Conservation (phyloP, 345 rosid genomes). For the Hibiscus trionum region DNA sequence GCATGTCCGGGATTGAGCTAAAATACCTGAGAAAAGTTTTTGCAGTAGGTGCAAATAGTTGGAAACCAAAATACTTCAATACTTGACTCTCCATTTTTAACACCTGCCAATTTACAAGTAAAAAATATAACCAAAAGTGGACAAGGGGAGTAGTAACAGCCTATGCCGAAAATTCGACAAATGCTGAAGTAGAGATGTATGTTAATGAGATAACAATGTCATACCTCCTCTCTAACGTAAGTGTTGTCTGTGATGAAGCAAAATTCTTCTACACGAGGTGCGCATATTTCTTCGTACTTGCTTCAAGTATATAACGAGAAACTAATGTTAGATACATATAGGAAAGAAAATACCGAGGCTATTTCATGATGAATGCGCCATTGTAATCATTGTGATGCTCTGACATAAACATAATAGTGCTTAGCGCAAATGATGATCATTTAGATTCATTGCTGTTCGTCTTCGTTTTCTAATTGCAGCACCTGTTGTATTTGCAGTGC, state of each 20-base stretch:
- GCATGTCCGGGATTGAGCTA: background rate
- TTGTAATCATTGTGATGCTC: background rate
- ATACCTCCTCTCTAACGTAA: constrained; percentile 64
- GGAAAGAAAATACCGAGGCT: constrained; percentile 7
- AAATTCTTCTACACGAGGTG: constrained; percentile 80
- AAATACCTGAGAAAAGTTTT: constrained; percentile 83
- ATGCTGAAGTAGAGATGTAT: background rate
- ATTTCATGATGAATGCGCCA: background rate
- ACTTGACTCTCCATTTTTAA: constrained; percentile 62
- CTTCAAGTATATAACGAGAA: constrained; percentile 26
- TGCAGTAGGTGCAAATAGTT: constrained; percentile 58
- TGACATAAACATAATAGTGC: too few species aligned
- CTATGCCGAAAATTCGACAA: background rate
- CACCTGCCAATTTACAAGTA: constrained; percentile 37
- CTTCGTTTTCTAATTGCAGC: background rate
- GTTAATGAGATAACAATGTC: constrained; percentile 6
- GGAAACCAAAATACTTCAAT: constrained; percentile 63
- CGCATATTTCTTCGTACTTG: constrained; percentile 84
- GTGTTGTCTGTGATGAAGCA: constrained; percentile 93
- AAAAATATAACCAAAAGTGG: background rate
- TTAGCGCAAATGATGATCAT: background rate
- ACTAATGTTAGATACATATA: constrained; percentile 8
- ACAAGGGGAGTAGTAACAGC: background rate
- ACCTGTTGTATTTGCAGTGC: background rate
- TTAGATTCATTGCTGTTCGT: background rate